Evolutionary conservation across 1,284 basidiomycete genomes (phyloP).

Genomic region (Ceratobasidium sp.): DNA sequence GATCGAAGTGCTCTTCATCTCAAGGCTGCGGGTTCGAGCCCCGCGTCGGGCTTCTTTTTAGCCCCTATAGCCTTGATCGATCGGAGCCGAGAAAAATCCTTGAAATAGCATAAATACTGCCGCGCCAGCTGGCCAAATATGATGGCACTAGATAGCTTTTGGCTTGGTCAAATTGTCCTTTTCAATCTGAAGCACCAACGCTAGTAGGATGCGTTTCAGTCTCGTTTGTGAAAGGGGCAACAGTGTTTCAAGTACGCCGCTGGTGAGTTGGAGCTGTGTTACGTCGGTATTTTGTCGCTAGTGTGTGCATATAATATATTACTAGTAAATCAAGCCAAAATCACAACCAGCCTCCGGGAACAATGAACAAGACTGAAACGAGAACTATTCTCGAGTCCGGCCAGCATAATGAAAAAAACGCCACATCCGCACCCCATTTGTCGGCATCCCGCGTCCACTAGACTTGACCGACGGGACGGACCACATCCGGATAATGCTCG

Average conservation of each 20-base stretch:
- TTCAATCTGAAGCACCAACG: background rate
- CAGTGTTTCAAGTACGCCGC: background rate
- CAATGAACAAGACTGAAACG: conserved; percentile 10
- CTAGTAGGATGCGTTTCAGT: background rate
- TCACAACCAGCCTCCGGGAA: background rate
- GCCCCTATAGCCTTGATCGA: background rate
- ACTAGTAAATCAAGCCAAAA: background rate
- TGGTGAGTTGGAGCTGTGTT: background rate
- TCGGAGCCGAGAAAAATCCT: conserved; percentile 1
- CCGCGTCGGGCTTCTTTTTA: conserved; percentile 44
- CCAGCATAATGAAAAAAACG: background rate
- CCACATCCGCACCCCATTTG: background rate
- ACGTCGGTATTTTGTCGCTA: background rate
- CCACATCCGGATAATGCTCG: conserved; percentile 44
- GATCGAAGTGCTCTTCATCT: conserved; percentile 16
- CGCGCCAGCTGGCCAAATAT: background rate
- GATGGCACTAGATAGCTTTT: background rate
- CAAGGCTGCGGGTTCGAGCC: conserved; percentile 47
- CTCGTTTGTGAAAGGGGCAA: background rate
- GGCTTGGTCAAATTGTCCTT: background rate
- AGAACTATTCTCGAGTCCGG: background rate
- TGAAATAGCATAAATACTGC: background rate
- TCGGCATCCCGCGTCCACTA: background rate
- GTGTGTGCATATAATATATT: background rate
- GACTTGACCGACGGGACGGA: conserved; percentile 29